A percentile compares a stretch with the other conserved stretches of the same genome.
These are phyloP conservation scores for Coleophoma crateriformis DNA, from an alignment of 2,329 filamentous ascomycete species.

Conservation along the genomic window DNA sequence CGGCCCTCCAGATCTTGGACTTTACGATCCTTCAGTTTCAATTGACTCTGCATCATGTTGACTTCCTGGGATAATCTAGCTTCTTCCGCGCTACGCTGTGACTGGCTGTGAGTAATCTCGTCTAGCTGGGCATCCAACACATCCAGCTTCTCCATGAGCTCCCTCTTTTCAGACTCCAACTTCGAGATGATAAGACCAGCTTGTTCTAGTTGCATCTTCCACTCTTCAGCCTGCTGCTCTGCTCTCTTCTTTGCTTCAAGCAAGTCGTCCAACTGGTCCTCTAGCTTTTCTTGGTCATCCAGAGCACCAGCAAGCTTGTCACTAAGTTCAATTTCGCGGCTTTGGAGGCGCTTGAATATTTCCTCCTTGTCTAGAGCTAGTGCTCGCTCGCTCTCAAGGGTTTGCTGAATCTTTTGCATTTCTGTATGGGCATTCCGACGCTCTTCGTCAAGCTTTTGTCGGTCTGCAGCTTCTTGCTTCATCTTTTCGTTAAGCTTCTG, in stretches of 20 bases:
- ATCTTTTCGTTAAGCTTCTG: constrained; percentile 80
- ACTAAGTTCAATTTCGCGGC: constrained; percentile 83
- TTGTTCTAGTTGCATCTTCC: constrained; percentile 80
- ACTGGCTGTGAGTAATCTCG: constrained; percentile 64
- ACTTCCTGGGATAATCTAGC: constrained; percentile 75
- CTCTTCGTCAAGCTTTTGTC: constrained; percentile 83
- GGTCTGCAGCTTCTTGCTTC: constrained; percentile 66
- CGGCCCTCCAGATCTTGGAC: constrained; percentile 80
- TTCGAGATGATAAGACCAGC: constrained; percentile 81
- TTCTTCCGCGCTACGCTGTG: constrained; percentile 71
- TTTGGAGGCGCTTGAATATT: constrained; percentile 93
- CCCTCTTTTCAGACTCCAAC: constrained; percentile 80
- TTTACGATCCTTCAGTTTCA: constrained; percentile 85
- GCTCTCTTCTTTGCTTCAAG: constrained; percentile 84
- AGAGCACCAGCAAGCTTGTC: constrained; percentile 91
- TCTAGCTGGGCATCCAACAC: constrained; percentile 67
- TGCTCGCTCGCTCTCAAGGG: constrained; percentile 91
- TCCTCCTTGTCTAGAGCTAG: constrained; percentile 96
- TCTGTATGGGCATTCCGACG: constrained; percentile 81
- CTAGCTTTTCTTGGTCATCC: constrained; percentile 88
- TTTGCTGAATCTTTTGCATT: constrained; percentile 85
- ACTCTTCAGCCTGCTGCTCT: constrained; percentile 77
- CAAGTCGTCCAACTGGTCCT: constrained; percentile 87
- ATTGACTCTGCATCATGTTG: constrained; percentile 85
- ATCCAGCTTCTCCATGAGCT: constrained; percentile 60